These are phyloP conservation scores for Pythium monospermum DNA, from an alignment of 352 stramenopile genomes.

Conservation along the genomic window DNA sequence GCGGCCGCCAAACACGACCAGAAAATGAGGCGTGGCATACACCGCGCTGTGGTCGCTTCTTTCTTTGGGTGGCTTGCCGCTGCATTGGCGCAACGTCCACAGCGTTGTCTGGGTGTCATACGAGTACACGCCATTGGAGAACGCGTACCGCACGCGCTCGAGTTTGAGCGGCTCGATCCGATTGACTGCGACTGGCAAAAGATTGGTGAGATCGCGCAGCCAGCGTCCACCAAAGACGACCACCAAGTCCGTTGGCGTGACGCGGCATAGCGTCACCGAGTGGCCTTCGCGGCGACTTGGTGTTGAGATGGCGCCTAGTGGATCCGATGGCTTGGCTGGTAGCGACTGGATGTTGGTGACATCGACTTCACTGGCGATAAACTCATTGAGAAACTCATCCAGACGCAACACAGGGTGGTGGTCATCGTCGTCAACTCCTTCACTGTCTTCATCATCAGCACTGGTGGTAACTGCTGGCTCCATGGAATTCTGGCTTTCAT, in stretches of 20 bases:
- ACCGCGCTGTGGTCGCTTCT: slow-evolving; percentile 54
- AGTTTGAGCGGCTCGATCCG: slow-evolving; percentile 36
- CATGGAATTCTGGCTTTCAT: too few species aligned
- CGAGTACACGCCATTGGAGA: slow-evolving; percentile 54
- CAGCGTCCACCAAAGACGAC: slow-evolving; percentile 56
- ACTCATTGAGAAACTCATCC: slow-evolving; percentile 17
- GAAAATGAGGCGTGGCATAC: slow-evolving; percentile 38
- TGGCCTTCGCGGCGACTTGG: slow-evolving; percentile 53
- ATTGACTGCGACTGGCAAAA: slow-evolving; percentile 22
- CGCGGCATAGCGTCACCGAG: slow-evolving; percentile 48
- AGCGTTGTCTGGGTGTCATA: slow-evolving; percentile 31
- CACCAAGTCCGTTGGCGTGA: slow-evolving; percentile 1
- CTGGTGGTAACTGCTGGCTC: too few species aligned
- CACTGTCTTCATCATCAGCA: not conserved
- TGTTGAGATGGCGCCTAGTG: slow-evolving; percentile 34
- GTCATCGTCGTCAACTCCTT: not conserved
- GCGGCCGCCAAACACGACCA: slow-evolving; percentile 53
- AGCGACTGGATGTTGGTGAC: slow-evolving; percentile 8
- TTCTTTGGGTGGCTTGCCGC: slow-evolving; percentile 27
- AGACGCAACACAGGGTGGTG: not conserved
- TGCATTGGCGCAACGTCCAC: slow-evolving; percentile 42
- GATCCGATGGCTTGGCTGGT: slow-evolving; percentile 26
- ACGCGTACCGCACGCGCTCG: slow-evolving; percentile 54
- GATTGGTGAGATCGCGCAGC: slow-evolving; percentile 39
- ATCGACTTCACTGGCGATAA: slow-evolving; percentile 15